Conservation (phyloP, 352 stramenopile genomes). For the Aphanomyces cochlioides region DNA sequence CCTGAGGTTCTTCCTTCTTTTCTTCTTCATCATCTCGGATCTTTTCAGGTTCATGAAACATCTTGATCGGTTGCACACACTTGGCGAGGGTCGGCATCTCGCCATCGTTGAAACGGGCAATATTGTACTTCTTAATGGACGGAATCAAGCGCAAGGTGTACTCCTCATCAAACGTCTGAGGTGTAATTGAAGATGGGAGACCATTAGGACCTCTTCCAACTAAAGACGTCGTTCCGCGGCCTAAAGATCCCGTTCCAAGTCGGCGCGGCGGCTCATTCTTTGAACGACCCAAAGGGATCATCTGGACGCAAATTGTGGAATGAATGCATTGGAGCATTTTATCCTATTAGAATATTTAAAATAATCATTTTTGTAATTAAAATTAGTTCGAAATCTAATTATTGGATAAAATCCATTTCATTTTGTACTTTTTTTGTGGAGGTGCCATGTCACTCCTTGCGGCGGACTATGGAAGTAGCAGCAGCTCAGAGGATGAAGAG, state of each 20-base stretch:
- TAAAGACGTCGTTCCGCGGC: neutral
- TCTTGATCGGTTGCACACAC: conserved; percentile 78
- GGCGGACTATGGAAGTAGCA: conserved; percentile 42
- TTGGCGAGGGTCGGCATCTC: conserved; percentile 53
- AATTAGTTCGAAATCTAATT: neutral
- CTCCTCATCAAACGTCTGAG: conserved; percentile 47
- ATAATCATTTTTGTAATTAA: too few species aligned
- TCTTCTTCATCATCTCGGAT: conserved; percentile 73
- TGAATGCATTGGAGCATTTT: conserved; percentile 7
- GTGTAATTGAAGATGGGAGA: neutral
- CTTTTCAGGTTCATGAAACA: conserved; percentile 81
- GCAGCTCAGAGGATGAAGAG: conserved; percentile 36
- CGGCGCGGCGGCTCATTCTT: neutral
- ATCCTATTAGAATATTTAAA: neutral
- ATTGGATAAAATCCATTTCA: conserved; percentile 10
- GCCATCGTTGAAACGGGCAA: conserved; percentile 75
- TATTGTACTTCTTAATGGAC: conserved; percentile 87
- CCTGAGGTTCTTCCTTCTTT: conserved; percentile 62
- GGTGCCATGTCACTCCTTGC: conserved; percentile 48
- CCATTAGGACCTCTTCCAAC: conserved; percentile 6
- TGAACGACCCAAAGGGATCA: conserved; percentile 20
- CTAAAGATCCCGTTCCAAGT: neutral
- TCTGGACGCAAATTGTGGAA: neutral
- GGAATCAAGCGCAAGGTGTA: conserved; percentile 75
- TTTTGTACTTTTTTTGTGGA: neutral